A percentile compares a stretch with the other conserved stretches of the same genome.
phyloP scores from a whole-genome alignment of 257 asterid genomes.

The Fraxinus pennsylvanica region DNA sequence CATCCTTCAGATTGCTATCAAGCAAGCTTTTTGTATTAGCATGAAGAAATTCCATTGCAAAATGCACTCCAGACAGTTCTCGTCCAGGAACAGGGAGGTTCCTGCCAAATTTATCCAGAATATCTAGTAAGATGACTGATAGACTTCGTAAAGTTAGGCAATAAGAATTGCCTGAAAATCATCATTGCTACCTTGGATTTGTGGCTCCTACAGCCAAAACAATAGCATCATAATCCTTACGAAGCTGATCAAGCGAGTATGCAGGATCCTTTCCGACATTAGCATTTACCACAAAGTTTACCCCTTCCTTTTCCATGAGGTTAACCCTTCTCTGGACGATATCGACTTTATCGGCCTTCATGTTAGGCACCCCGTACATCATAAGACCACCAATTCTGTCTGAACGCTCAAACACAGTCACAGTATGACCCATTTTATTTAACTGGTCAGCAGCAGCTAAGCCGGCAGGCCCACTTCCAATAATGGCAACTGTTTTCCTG shows the following conservation, averaged over 20 bases:
- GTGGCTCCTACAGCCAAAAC: constrained; percentile 96
- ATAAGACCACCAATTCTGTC: constrained; percentile 98
- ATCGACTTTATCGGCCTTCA: constrained; percentile 91
- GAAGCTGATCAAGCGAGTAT: constrained; percentile 66
- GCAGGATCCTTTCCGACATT: constrained; percentile 76
- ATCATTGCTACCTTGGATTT: constrained; percentile 70
- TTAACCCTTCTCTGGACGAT: constrained; percentile 90
- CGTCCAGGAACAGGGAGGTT: constrained; percentile 98
- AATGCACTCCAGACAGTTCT: constrained; percentile 89
- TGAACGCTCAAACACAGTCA: constrained; percentile 90
- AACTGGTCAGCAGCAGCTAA: constrained; percentile 99
- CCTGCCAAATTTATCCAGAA: constrained; percentile 42
- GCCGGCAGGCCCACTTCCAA: constrained; percentile 99
- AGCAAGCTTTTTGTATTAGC: constrained; percentile 95
- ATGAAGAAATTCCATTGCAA: constrained; percentile 98
- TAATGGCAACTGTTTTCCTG: constrained; percentile 85
- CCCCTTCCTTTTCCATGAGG: constrained; percentile 93
- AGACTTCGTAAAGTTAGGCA: background rate
- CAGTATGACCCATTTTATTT: constrained; percentile 84
- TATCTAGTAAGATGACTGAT: background rate
- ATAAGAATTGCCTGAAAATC: background rate
- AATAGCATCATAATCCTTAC: constrained; percentile 77
- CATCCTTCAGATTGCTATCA: constrained; percentile 89
- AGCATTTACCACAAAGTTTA: constrained; percentile 80
- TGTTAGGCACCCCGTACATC: constrained; percentile 99